Evolutionary conservation across 2,329 filamentous ascomycete genomes (phyloP), one percentile per base, ranked within the genome.

Genomic region (Atkinsonella hypoxylon): DNA sequence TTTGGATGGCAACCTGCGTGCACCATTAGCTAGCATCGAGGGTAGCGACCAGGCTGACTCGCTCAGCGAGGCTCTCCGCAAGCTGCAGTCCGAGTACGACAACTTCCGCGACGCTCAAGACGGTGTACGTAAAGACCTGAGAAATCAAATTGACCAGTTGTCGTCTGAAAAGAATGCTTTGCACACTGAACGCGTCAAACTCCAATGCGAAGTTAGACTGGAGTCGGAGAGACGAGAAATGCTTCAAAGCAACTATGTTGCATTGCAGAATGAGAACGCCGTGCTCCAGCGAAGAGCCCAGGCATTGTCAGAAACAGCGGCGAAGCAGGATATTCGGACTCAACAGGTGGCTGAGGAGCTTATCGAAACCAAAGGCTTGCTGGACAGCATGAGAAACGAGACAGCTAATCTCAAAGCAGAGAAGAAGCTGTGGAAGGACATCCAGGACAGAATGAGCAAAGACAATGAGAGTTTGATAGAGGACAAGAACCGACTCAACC

Each of bases 301-400:
- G 56, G 70, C 75, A 15, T 70, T 95, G 32, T 86, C 88, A 1
- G 89, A 97, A 62, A 83, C 82, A 49, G 83, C 89, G 7, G 89
- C 89, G 5, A 93, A 89, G 66, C 89, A 95, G 62, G 94, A 98
- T 59, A 76, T 95, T 44, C 83, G 83, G 42, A 93, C 87, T 2
- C 89, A 96, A 61, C 89, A 96, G 67, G 86, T 91, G 30, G 89
- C 89, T 0, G 91, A 97, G 66, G 91, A 98, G 59, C 77, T 97
- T 6, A 82, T 97, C 10, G 93, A 96, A 64, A 83, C 86, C 5
- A 85, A 83, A 63, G 85, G 85, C 32, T 70, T 91, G 48, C 74
- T 87, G 3, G 91, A 98, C 61, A 90, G 89, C 61, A 79, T 96
- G 67, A 85, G 89, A 48, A 89, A 89, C 56, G 93, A 98, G 64